Conservation (phyloP, 768 basidiomycete species). For the Bullera alba region DNA sequence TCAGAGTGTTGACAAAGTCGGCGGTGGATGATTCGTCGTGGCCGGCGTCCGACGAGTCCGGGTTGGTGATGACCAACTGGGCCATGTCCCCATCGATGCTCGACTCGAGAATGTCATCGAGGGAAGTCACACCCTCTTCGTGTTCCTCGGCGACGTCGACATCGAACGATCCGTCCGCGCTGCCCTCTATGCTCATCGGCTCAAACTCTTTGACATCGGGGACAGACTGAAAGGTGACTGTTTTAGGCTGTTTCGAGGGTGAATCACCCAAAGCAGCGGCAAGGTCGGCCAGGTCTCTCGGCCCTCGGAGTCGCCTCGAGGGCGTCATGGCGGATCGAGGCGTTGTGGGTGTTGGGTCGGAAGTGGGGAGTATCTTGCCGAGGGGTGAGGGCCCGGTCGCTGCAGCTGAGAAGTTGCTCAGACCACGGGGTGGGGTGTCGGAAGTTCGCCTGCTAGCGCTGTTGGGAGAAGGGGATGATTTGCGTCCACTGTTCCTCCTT, state of each 20-base stretch:
- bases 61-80: background rate
- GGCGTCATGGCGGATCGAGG: constrained; percentile 41
- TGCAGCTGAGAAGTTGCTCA: constrained; percentile 6
- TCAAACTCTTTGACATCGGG: constrained; percentile 46
- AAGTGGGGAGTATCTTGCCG: constrained; percentile 1
- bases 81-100: background rate
- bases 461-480: constrained; percentile 19
- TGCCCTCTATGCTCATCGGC: constrained; percentile 29
- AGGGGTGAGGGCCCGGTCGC: constrained; percentile 23
- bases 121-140: constrained; percentile 7
- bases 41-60: constrained; percentile 1
- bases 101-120: constrained; percentile 18
- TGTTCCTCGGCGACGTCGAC: constrained; percentile 4
- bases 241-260: constrained; percentile 28
- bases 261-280: constrained; percentile 21
- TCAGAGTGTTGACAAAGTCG: constrained; percentile 41
- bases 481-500: constrained; percentile 11
- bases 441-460: constrained; percentile 3
- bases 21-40: constrained; percentile 34
- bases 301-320: constrained; percentile 37
- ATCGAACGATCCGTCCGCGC: constrained; percentile 31
- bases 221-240: constrained; percentile 41
- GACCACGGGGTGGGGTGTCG: constrained; percentile 20
- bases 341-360: constrained; percentile 30
- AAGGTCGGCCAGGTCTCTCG: constrained; percentile 16